A percentile compares a stretch with the other conserved stretches of the same genome.
Conservation (phyloP, 176 grass and related monocot species). For the Alloteropsis semialata region DNA sequence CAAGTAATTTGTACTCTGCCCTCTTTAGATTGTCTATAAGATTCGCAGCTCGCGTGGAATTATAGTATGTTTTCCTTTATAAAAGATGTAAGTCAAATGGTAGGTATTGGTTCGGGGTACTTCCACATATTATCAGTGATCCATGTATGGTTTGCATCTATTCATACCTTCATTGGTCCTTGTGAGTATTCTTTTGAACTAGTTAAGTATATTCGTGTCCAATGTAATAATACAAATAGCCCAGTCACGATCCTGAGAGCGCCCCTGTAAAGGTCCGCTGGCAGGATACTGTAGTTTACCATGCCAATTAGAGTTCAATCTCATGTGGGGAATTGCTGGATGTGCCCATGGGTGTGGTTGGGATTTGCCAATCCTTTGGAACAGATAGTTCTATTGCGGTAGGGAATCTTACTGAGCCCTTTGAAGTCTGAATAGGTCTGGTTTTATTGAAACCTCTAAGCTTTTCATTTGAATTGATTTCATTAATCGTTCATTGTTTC, state of each 20-base stretch:
- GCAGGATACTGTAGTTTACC: no score
- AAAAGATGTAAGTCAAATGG: constrained; percentile 8
- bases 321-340: background rate
- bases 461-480: background rate
- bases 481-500: background rate
- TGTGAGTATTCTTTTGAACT: background rate
- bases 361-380: background rate
- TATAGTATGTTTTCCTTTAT: background rate
- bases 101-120: background rate
- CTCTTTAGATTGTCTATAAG: background rate
- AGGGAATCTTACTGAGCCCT: background rate
- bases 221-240: background rate
- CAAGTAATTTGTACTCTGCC: background rate
- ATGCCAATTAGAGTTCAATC: no score
- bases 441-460: background rate
- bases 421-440: background rate
- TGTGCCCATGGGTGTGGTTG: background rate
- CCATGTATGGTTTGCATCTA: background rate
- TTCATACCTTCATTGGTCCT: background rate
- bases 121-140: background rate
- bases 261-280: no score
- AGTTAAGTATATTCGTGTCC: background rate
- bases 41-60: background rate
- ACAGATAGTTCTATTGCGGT: background rate
- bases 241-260: background rate